Percentiles rank a stretch among this genome's conserved stretches.
phyloP scores from a whole-genome alignment of 225 moss, liverwort and hornwort species.

The Neckera pumila region DNA sequence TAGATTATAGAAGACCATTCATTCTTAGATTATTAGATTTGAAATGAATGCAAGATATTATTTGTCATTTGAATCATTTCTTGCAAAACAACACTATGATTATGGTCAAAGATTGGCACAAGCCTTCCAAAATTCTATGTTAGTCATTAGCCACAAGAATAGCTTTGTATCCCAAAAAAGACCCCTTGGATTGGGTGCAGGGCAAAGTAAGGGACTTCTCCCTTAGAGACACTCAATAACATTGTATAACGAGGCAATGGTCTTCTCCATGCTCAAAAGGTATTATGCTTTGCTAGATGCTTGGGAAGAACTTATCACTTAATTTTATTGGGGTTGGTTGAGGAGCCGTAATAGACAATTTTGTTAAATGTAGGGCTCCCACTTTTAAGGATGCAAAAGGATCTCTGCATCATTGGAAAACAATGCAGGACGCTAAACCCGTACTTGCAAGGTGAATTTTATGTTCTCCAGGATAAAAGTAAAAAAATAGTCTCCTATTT shows the following conservation, averaged over 20 bases:
- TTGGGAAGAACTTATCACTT: neutral
- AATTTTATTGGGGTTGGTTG: neutral
- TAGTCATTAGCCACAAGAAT: fast-evolving
- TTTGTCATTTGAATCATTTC: too few relatives aligned
- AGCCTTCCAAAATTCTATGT: too few relatives aligned
- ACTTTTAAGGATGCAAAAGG: neutral
- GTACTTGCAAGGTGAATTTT: too few relatives aligned
- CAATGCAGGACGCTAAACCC: neutral
- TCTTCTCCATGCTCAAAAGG: fast-evolving
- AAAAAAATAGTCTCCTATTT: too few relatives aligned
- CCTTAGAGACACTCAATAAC: fast-evolving
- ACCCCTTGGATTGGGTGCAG: fast-evolving
- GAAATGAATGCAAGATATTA: neutral
- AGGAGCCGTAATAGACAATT: neutral
- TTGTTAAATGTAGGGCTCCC: fast-evolving
- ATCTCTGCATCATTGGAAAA: too few relatives aligned
- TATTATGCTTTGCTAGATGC: neutral
- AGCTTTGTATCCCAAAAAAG: too few relatives aligned
- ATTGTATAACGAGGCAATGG: neutral
- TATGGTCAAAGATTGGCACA: neutral
- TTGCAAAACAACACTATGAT: fast-evolving
- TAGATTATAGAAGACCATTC: neutral
- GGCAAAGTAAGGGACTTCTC: neutral
- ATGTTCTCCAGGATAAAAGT: neutral
- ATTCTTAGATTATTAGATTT: neutral